These are phyloP conservation scores for Lodderomyces margitis DNA, from an alignment of 1,139 yeast genomes.

Conservation along the genomic window DNA sequence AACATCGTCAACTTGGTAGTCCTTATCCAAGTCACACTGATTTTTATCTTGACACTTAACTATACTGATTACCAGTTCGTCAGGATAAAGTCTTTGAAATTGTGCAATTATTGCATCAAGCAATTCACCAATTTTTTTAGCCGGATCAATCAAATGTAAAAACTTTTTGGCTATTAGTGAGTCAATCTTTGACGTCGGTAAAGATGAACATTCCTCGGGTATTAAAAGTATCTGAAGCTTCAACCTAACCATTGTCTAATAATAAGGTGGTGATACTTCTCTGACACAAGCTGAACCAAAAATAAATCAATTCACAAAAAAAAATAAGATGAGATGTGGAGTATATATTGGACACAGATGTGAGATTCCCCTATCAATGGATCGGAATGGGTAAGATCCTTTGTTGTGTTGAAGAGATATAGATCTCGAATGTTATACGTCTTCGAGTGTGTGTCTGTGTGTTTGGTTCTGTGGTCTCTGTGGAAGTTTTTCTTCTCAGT, in stretches of 20 bases:
- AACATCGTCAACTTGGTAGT: conserved; percentile 53
- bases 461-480: too few species aligned
- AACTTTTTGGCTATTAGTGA: conserved; percentile 40
- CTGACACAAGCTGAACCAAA: too few species aligned
- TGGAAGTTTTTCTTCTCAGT: too few species aligned
- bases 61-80: conserved; percentile 50
- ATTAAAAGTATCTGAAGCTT: conserved; percentile 42
- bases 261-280: not conserved
- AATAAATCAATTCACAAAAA: too few species aligned
- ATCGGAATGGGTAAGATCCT: too few species aligned
- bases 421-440: too few species aligned
- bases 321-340: too few species aligned
- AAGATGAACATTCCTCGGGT: conserved; percentile 24
- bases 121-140: conserved; percentile 43
- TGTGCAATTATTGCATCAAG: conserved; percentile 44
- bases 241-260: conserved; percentile 24
- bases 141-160: conserved; percentile 56
- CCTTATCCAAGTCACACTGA: conserved; percentile 76
- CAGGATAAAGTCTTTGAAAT: conserved; percentile 58
- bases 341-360: too few species aligned
- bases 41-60: conserved; percentile 60
- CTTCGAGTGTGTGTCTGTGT: too few species aligned
- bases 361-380: too few species aligned
- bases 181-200: conserved; percentile 17
- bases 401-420: too few species aligned